A percentile compares a stretch with the other conserved stretches of the same genome.
phyloP scores from a whole-genome alignment of 805 yeast species.

The Priceomyces carsonii region DNA sequence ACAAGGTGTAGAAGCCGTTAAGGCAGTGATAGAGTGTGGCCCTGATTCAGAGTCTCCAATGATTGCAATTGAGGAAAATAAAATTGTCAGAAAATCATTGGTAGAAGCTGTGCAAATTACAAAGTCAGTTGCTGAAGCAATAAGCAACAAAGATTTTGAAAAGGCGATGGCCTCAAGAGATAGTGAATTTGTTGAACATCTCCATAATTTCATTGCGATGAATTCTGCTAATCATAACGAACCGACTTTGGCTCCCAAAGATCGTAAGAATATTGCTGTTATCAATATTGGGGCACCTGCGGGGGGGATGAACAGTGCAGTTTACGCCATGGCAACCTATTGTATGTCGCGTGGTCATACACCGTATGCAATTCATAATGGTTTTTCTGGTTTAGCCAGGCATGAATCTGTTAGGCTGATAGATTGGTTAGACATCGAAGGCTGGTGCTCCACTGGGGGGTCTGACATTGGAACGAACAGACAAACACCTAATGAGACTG shows the following conservation, averaged over 20 bases:
- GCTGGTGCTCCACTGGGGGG: constrained; percentile 90
- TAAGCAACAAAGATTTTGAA: constrained; percentile 73
- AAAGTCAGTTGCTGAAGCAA: constrained; percentile 87
- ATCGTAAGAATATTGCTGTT: constrained; percentile 76
- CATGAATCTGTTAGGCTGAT: constrained; percentile 80
- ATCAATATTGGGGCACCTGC: constrained; percentile 97
- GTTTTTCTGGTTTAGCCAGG: constrained; percentile 87
- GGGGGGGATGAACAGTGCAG: constrained; percentile 92
- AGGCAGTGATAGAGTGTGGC: constrained; percentile 84
- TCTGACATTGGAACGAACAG: constrained; percentile 97
- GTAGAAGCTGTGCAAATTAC: constrained; percentile 90
- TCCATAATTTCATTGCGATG: constrained; percentile 68
- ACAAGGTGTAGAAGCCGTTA: constrained; percentile 97
- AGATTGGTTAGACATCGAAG: constrained; percentile 83
- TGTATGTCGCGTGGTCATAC: constrained; percentile 88
- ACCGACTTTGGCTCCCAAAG: constrained; percentile 56
- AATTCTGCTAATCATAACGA: constrained; percentile 67
- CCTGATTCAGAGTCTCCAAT: constrained; percentile 93
- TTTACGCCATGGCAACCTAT: constrained; percentile 86
- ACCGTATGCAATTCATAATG: constrained; percentile 89
- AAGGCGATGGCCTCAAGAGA: constrained; percentile 87
- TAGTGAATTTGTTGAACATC: constrained; percentile 81
- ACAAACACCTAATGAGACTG: constrained; percentile 71
- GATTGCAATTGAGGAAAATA: constrained; percentile 87
- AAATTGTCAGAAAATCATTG: constrained; percentile 79